phyloP scores from a whole-genome alignment of 257 asterid species.

The Ilex aquifolium region DNA sequence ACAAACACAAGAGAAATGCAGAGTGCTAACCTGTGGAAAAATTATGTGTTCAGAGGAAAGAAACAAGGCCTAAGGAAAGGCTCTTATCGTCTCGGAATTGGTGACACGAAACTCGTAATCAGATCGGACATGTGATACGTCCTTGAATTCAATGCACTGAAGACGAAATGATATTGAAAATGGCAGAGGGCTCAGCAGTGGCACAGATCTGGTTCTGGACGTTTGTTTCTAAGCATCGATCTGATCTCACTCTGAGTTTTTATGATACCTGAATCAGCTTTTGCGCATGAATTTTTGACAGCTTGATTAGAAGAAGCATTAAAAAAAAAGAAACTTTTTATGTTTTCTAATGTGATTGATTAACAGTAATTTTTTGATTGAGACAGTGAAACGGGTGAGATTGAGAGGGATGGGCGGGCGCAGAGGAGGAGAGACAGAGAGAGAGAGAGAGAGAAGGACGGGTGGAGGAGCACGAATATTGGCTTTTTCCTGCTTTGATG shows the following conservation, averaged over 20 bases:
- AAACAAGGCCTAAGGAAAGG: slow-evolving; percentile 11
- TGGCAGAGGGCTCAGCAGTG: slow-evolving; percentile 34
- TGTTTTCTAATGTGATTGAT: no score
- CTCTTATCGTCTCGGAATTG: slow-evolving; percentile 34
- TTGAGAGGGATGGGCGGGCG: not conserved
- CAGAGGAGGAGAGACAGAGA: not conserved
- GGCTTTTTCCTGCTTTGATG: slow-evolving; percentile 16
- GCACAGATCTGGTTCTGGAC: slow-evolving; percentile 16
- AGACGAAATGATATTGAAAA: slow-evolving; percentile 35
- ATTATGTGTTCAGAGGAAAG: slow-evolving; percentile 10
- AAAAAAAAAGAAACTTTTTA: slow-evolving; percentile 5
- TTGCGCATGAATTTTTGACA: not conserved
- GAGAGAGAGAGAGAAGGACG: slow-evolving; percentile 20
- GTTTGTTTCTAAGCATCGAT: slow-evolving; percentile 24
- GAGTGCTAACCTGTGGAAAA: slow-evolving; percentile 25
- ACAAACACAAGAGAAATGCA: slow-evolving; percentile 2
- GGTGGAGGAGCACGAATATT: slow-evolving; percentile 39
- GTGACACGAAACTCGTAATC: slow-evolving; percentile 16
- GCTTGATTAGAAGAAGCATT: slow-evolving; percentile 13
- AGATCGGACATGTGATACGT: slow-evolving; percentile 12
- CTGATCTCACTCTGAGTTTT: not conserved
- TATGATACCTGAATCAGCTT: not conserved
- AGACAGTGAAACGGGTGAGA: not conserved
- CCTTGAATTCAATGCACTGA: slow-evolving; percentile 43
- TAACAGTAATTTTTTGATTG: not conserved